Percentiles rank a stretch among this genome's conserved stretches.
Conservation (phyloP, 2,329 filamentous ascomycete species). For the Fusarium bulbicola region DNA sequence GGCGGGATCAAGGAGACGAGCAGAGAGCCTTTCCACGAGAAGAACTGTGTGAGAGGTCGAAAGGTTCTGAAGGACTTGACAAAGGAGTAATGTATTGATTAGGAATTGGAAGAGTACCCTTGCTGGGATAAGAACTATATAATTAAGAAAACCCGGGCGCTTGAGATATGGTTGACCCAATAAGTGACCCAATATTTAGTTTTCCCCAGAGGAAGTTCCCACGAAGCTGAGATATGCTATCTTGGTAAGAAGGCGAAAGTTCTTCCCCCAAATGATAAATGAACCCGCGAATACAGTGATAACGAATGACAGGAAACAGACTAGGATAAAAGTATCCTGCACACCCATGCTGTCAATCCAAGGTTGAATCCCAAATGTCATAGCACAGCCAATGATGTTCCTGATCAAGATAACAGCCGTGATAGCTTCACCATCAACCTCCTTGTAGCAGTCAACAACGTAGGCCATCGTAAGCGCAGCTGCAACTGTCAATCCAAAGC, state of each 20-base stretch:
- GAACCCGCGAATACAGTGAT: neutral
- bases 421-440: neutral
- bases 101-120: fast-evolving
- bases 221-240: neutral
- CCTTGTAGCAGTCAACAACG: neutral
- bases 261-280: neutral
- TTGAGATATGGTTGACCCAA: neutral
- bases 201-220: neutral
- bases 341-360: neutral
- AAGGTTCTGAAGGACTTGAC: conserved; percentile 45
- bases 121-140: neutral
- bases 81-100: neutral
- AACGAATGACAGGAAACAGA: neutral
- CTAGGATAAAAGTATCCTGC: neutral
- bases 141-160: neutral
- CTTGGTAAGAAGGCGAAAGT: neutral
- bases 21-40: conserved; percentile 50
- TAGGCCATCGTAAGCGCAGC: neutral
- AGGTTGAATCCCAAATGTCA: neutral
- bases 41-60: conserved; percentile 47
- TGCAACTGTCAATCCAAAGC: neutral
- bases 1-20: conserved; percentile 50
- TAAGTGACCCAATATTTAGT: fast-evolving
- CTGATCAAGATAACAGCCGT: neutral
- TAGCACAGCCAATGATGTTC: neutral